Conservation (phyloP, 2,329 filamentous ascomycete genomes). For the Orbilia ellipsospora region DNA sequence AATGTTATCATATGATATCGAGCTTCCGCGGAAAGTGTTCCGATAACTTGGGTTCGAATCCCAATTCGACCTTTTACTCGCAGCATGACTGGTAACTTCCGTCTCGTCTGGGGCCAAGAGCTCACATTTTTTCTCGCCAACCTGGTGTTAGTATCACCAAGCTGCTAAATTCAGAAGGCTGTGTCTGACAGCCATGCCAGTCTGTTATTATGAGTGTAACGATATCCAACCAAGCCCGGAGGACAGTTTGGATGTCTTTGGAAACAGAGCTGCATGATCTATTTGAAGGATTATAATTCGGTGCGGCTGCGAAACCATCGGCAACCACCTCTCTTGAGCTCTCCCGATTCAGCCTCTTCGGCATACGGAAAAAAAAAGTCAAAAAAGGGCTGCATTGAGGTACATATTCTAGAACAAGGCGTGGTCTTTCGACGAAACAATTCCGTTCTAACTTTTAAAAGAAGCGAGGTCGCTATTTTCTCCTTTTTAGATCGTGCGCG, state of each 20-base stretch:
- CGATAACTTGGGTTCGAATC: conserved; percentile 49
- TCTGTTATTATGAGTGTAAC: too few relatives aligned
- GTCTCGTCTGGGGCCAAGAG: too few relatives aligned
- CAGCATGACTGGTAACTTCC: neutral
- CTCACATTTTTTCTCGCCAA: too few relatives aligned
- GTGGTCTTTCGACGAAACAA: neutral
- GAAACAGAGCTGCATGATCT: neutral
- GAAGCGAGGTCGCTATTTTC: conserved; percentile 1
- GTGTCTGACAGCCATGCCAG: neutral
- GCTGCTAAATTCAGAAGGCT: neutral
- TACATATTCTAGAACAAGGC: conserved; percentile 29
- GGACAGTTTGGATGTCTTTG: neutral
- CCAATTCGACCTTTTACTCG: conserved; percentile 42
- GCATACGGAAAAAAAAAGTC: too few relatives aligned
- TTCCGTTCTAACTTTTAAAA: neutral
- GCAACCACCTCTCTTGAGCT: too few relatives aligned
- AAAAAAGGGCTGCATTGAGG: neutral
- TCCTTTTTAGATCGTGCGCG: neutral
- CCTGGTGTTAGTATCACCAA: too few relatives aligned
- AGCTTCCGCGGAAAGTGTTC: conserved; percentile 28
- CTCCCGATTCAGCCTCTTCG: too few relatives aligned
- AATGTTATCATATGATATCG: neutral
- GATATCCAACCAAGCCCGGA: too few relatives aligned
- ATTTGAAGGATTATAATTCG: neutral
- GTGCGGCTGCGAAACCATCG: conserved; percentile 38